These are phyloP conservation scores for Incumbomyces delicatus DNA, from an alignment of 2,329 filamentous ascomycete genomes.

Conservation along the genomic window DNA sequence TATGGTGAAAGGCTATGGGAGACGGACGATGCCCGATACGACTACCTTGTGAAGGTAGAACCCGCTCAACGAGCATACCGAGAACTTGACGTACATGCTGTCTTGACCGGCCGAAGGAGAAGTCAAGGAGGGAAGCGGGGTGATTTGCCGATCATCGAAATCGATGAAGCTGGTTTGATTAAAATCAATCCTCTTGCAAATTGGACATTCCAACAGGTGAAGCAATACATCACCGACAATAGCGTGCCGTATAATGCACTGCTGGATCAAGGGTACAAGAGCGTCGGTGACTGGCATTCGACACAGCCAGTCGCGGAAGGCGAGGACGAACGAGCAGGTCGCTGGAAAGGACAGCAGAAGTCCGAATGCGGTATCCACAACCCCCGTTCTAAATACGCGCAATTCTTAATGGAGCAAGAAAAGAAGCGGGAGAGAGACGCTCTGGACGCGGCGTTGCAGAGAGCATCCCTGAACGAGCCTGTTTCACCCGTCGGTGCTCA, in stretches of 20 bases:
- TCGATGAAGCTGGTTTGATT: conserved; percentile 82
- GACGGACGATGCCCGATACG: conserved; percentile 76
- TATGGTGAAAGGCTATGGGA: conserved; percentile 83
- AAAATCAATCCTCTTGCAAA: conserved; percentile 97
- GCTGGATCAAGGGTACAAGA: conserved; percentile 93
- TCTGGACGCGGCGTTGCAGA: conserved; percentile 34
- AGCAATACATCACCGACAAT: conserved; percentile 75
- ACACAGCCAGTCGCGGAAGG: conserved; percentile 80
- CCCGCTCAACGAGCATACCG: conserved; percentile 84
- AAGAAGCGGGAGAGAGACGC: conserved; percentile 54
- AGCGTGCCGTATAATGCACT: conserved; percentile 89
- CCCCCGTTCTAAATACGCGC: conserved; percentile 84
- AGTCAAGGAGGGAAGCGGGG: conserved; percentile 91
- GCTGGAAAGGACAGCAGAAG: conserved; percentile 94
- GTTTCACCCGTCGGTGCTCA: not conserved
- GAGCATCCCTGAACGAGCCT: conserved; percentile 12
- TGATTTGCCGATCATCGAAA: conserved; percentile 79
- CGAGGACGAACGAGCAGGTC: conserved; percentile 90
- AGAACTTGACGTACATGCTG: conserved; percentile 76
- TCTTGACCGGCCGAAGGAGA: conserved; percentile 81
- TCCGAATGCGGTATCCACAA: conserved; percentile 99
- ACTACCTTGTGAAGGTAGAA: conserved; percentile 96
- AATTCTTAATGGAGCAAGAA: conserved; percentile 68
- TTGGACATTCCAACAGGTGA: conserved; percentile 86
- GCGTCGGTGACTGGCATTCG: conserved; percentile 95